phyloP scores from a whole-genome alignment of 2,329 filamentous ascomycete genomes.

The Phialophora verrucosa region DNA sequence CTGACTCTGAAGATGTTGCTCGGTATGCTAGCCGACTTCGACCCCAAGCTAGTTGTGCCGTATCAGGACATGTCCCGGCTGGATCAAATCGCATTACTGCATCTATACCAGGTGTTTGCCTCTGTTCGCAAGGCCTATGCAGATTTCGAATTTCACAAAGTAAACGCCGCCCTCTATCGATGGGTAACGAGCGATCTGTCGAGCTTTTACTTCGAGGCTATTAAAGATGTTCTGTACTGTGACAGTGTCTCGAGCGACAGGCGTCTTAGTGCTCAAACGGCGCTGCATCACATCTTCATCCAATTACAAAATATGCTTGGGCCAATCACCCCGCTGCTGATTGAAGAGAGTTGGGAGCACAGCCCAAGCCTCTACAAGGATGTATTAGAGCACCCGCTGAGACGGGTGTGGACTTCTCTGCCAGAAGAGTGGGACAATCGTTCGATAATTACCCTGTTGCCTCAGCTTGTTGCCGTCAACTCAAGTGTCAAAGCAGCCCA shows the following conservation, averaged over 20 bases:
- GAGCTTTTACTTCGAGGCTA: slow-evolving; percentile 89
- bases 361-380: slow-evolving; percentile 68
- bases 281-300: slow-evolving; percentile 67
- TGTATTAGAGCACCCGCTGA: slow-evolving; percentile 53
- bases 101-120: slow-evolving; percentile 69
- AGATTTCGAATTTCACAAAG: slow-evolving; percentile 82
- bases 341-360: slow-evolving; percentile 87
- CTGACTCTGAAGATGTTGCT: slow-evolving; percentile 90
- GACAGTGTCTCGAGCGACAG: slow-evolving; percentile 70
- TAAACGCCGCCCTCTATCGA: slow-evolving; percentile 72
- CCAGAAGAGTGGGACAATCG: slow-evolving; percentile 43
- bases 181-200: slow-evolving; percentile 86
- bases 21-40: slow-evolving; percentile 69
- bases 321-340: slow-evolving; percentile 79
- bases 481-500: slow-evolving; percentile 72
- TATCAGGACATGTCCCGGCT: slow-evolving; percentile 52
- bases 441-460: slow-evolving; percentile 37
- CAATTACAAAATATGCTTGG: slow-evolving; percentile 78
- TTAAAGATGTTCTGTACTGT: slow-evolving; percentile 92
- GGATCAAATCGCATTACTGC: slow-evolving; percentile 78
- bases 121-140: slow-evolving; percentile 70
- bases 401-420: slow-evolving; percentile 45
- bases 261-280: slow-evolving; percentile 61
- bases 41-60: slow-evolving; percentile 48
- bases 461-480: slow-evolving; percentile 57